Evolutionary conservation across 306 rosid genomes (phyloP), one percentile per base, ranked within the genome.

Genomic region (Castanospermum australe): DNA sequence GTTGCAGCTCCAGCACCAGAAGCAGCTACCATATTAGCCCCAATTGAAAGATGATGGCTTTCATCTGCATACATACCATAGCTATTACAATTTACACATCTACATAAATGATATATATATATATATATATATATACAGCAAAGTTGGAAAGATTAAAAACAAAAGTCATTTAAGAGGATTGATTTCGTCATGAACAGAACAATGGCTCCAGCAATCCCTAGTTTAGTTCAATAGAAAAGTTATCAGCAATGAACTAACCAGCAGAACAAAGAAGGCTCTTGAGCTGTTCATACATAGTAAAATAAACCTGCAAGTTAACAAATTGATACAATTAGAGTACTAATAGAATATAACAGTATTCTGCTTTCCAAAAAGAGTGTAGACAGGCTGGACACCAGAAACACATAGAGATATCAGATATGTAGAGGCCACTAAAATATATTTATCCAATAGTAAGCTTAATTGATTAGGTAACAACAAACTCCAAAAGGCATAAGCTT

Each of bases 1-100:
- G 92, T 86, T 30, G 94, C 89, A 86, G 89, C 92, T 71, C 94
- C 89, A 80, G 92, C 94, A 66, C 89, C 89, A 52, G 90, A 70
- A 77, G 94, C 94, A 78, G 92, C 94, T 56, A 84, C 14, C 92
- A 90, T 28, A 22, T 90, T 86, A 75, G 90, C 92, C 71, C 94
- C 94, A 75, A 88, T 21, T 6, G 94, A 84, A 57, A 90, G 92
- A 33, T 82, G 86, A 71, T 64, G 86, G 55, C 51, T 73, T 75
- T 88, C 90, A 65, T 82, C 92, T 90, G 78, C 67, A 70, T 21
- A 80, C 41, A 54, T 78, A 57, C 33, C 67, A 82, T 9, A 8
- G 79, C 60, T 52, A 65, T 66, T 52, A 70, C 50, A 64, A 28
- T 17, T 55, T 41, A 3, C 11, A 55, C 47, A 51, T 54, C 35